Evolutionary conservation across 176 grass and related monocot genomes (phyloP).

Genomic region (Oryza glumipatula): DNA sequence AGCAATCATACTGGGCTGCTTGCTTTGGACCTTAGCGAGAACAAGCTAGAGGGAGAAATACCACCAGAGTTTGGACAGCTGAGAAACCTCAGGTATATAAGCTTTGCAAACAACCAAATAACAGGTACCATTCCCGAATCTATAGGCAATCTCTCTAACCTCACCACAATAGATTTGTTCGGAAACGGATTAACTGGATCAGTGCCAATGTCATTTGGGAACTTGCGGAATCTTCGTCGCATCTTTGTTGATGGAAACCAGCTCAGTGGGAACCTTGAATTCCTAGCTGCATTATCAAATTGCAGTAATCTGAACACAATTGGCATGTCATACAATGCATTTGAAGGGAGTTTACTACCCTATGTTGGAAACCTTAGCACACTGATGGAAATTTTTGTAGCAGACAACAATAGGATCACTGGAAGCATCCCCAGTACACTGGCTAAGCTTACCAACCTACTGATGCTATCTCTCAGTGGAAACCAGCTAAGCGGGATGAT

Average conservation of each 20-base stretch:
- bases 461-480: too few relatives aligned
- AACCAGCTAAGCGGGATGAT: too few relatives aligned
- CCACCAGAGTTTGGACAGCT: conserved; percentile 26
- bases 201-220: conserved; percentile 38
- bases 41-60: conserved; percentile 43
- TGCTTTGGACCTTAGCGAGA: conserved; percentile 42
- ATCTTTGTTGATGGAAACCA: conserved; percentile 21
- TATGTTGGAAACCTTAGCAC: conserved; percentile 35
- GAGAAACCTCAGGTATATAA: conserved; percentile 24
- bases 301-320: conserved; percentile 29
- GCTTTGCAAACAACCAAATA: conserved; percentile 45
- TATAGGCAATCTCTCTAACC: conserved; percentile 37
- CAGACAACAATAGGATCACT: conserved; percentile 24
- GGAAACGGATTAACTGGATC: conserved; percentile 37
- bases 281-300: conserved; percentile 32
- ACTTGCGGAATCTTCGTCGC: conserved; percentile 21
- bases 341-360: conserved; percentile 26
- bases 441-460: conserved; percentile 33
- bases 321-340: conserved; percentile 7
- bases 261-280: conserved; percentile 41
- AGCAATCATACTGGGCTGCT: conserved; percentile 33
- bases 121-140: conserved; percentile 45
- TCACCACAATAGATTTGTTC: conserved; percentile 15
- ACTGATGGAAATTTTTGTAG: neutral
- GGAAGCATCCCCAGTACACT: conserved; percentile 42